These are phyloP conservation scores for Cutaneotrichosporon daszewskae DNA, from an alignment of 1,284 basidiomycete genomes.

Conservation along the genomic window DNA sequence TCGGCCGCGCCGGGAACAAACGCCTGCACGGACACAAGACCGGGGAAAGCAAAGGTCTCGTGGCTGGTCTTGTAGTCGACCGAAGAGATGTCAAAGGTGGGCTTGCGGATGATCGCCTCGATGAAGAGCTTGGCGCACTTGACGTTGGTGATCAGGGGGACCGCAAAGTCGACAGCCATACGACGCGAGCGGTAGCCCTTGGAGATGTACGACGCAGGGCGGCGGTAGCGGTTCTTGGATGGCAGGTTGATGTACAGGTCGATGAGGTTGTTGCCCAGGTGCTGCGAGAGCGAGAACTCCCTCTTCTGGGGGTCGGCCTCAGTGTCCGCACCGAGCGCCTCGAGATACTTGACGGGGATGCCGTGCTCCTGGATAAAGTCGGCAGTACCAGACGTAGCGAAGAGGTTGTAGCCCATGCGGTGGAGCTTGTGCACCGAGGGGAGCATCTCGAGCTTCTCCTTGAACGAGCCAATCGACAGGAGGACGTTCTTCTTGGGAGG, in stretches of 20 bases:
- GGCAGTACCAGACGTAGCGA: constrained; percentile 92
- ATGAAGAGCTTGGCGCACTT: constrained; percentile 97
- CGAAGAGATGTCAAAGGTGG: constrained; percentile 75
- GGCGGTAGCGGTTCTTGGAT: constrained; percentile 95
- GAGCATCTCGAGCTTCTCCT: constrained; percentile 95
- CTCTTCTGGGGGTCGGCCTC: constrained; percentile 72
- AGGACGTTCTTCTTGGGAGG: constrained; percentile 63
- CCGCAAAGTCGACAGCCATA: constrained; percentile 98
- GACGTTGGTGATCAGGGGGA: constrained; percentile 96
- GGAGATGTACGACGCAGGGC: constrained; percentile 93
- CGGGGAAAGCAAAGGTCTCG: constrained; percentile 83
- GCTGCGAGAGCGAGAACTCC: constrained; percentile 90
- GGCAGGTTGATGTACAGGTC: constrained; percentile 99
- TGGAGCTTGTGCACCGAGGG: constrained; percentile 96
- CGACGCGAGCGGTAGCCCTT: constrained; percentile 95
- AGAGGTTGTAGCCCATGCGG: constrained; percentile 90
- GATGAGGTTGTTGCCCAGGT: constrained; percentile 90
- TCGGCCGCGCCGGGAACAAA: constrained; percentile 70
- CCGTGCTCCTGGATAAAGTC: constrained; percentile 78
- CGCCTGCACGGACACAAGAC: constrained; percentile 79
- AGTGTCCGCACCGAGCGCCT: constrained; percentile 71
- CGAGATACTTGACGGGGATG: constrained; percentile 68
- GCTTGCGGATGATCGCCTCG: constrained; percentile 86
- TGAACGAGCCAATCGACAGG: constrained; percentile 68
- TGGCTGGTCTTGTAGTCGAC: constrained; percentile 96